These are phyloP conservation scores for Hypoxylon sp. DNA, from an alignment of 2,329 filamentous ascomycete genomes.

Conservation along the genomic window DNA sequence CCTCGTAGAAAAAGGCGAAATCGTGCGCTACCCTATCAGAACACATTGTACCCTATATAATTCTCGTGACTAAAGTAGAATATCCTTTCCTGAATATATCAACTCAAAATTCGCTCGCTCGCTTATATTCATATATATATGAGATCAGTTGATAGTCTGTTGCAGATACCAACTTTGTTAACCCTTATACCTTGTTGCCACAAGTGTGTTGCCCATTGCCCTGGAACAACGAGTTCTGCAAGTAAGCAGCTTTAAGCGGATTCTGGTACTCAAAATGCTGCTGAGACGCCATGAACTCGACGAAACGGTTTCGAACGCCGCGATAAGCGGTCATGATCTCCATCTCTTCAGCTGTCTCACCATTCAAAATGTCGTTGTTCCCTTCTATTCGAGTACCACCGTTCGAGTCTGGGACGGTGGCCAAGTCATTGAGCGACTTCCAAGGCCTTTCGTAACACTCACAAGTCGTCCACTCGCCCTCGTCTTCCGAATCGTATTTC, in stretches of 20 bases:
- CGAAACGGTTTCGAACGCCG: constrained; percentile 27
- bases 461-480: constrained; percentile 48
- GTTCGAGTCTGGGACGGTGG: neutral
- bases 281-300: constrained; percentile 9
- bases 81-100: neutral
- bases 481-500: constrained; percentile 39
- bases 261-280: constrained; percentile 21
- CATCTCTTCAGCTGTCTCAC: constrained; percentile 31
- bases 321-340: constrained; percentile 28
- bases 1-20: neutral
- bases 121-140: neutral
- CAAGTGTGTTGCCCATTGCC: constrained; percentile 8
- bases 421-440: constrained; percentile 32
- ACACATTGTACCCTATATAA: neutral
- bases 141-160: too few relatives aligned
- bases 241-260: constrained; percentile 16
- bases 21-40: neutral
- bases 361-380: neutral
- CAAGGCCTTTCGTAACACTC: constrained; percentile 50
- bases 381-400: neutral
- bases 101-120: neutral
- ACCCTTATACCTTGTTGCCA: neutral
- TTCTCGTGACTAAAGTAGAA: neutral
- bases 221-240: neutral
- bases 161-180: neutral